Evolutionary conservation across 2,329 filamentous ascomycete species (phyloP), one percentile per base, ranked within the genome.

Genomic region (Talaromyces sp.): DNA sequence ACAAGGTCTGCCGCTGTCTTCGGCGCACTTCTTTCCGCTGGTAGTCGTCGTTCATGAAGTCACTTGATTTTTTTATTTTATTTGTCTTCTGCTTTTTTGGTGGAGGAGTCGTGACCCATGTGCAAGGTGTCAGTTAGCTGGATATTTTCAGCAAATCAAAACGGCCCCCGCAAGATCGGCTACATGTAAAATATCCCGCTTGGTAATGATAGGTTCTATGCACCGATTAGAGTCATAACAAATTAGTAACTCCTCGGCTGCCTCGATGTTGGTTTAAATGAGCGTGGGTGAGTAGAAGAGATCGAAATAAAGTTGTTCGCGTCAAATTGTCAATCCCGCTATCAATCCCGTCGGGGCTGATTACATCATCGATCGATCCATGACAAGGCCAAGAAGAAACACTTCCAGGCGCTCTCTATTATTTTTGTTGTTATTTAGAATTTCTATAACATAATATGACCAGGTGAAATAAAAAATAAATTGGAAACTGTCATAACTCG

Each of bases 1-100:
- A 63, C n/a, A 63, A 54, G 16, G 59, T 61, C 55, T 63, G 62
- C 16, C 62, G 62, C 28, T 61, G 62, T 51, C 62, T 55, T 28
- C 59, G 59, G 40, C 62, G 62, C 10, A 61, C 59, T 44, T 60
- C 59, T 55, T 63, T 63, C 27, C 51, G 50, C n/a, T 16, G 30
- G 5, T 16, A n/a, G 16, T 57, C 54, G 53, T 54, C 53, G 47
- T 61, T 56, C 23, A 63, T 18, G 42, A 33, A 53, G 50, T 33
- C 50, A 31, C 28, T 52, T 23, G 27, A 5, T 27, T 47, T 27
- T 47, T 47, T 16, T 47, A 14, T n/a, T 40, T 40, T 40, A n/a
- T n/a, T n/a, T 47, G 1, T 18, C 23, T 47, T 47, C 10, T 23
- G 7, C 23, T 47, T 27, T 36, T 12, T 36, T 12, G 33, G 33